Evolutionary conservation across 306 rosid genomes (phyloP), one percentile per base, ranked within the genome.

Genomic region (Urtica urens): DNA sequence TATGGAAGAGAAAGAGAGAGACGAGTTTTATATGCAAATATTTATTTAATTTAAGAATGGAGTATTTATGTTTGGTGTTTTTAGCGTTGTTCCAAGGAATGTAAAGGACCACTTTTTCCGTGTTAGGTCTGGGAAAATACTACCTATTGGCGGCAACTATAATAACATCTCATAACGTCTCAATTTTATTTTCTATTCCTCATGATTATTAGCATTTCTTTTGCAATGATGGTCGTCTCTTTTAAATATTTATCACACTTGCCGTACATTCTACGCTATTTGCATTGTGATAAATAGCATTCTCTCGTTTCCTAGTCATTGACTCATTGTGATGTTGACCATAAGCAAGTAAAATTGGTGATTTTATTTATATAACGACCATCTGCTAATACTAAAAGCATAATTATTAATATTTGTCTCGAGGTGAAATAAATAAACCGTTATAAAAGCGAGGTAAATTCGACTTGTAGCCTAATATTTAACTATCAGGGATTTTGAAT

Each of bases 151-250:
- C 78, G 73, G 81, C 73, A 52, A 27, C 44, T 51, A 4, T 35
- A 14, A 35, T 35, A 35, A 7, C n/a, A n/a, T n/a, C 10, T 18
- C 55, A 49, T 22, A 76, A 82, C 93, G 84, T 76, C 84, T 76
- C 69, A 70, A 54, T 64, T 19, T 46, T 56, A 5, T 23, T 1
- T 30, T 18, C 42, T 63, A 46, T 19, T 1, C 13, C 7, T 19
- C 38, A 34, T 20, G 18, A 5, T 43, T 42, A 34, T 31, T 31
- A 8, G 37, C 11, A 16, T 35, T 35, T 35, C 3, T 35, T 38
- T 64, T 23, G 38, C 65, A 9, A 15, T 2, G 11, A 26, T 55
- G 51, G 12, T 34, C 60, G n/a, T n/a, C 68, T 25, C 4, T 0
- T 31, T 56, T 59, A 33, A n/a, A 6, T 40, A 9, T n/a, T 55